phyloP scores from a whole-genome alignment of 768 basidiomycete species.

The Russula brevipes region DNA sequence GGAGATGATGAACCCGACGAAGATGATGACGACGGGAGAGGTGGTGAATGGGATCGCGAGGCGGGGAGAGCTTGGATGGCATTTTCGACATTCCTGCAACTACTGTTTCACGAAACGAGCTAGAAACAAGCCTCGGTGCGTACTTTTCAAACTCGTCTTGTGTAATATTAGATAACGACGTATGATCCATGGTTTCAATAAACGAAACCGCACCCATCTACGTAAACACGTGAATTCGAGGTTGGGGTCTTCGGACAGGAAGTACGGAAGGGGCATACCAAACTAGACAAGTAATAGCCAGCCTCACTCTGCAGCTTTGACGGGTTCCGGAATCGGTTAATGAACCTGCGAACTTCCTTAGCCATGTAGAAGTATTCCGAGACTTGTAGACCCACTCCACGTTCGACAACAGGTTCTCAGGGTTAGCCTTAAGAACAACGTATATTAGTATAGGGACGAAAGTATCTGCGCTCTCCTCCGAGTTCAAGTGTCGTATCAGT shows the following conservation, averaged over 20 bases:
- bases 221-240: neutral
- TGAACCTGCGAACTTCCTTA: conserved; percentile 55
- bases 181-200: conserved; percentile 97
- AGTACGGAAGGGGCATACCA: conserved; percentile 47
- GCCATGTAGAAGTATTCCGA: neutral
- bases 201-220: conserved; percentile 97
- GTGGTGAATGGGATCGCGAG: conserved; percentile 34
- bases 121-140: conserved; percentile 17
- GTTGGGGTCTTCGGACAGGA: neutral
- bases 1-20: conserved; percentile 29
- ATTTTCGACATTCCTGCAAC: conserved; percentile 49
- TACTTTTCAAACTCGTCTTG: conserved; percentile 89
- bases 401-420: conserved; percentile 88
- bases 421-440: conserved; percentile 92
- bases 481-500: conserved; percentile 78
- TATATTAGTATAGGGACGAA: conserved; percentile 94
- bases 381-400: conserved; percentile 62
- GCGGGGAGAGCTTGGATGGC: conserved; percentile 49
- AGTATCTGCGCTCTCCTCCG: conserved; percentile 86
- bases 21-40: conserved; percentile 29
- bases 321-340: conserved; percentile 90
- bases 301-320: conserved; percentile 89
- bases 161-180: conserved; percentile 87
- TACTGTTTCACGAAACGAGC: neutral
- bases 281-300: conserved; percentile 93